These are phyloP conservation scores for Penicillium flavigenum DNA, from an alignment of 495 filamentous ascomycete genomes.

Conservation along the genomic window DNA sequence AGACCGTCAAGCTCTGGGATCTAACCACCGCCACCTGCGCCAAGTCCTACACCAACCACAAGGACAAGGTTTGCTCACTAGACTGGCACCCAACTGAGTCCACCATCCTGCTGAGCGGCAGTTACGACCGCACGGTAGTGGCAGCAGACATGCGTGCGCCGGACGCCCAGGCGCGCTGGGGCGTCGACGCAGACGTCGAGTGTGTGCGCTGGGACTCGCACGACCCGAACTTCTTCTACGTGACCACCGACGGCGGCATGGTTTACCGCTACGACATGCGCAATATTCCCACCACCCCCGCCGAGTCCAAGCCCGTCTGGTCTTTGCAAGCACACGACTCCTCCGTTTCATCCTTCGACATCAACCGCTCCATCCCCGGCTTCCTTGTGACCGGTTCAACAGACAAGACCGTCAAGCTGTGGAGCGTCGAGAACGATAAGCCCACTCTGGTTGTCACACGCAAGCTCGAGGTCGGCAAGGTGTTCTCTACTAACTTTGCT, in stretches of 20 bases:
- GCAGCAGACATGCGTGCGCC: conserved; percentile 92
- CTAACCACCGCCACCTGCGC: conserved; percentile 86
- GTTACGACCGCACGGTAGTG: conserved; percentile 90
- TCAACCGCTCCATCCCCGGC: conserved; percentile 84
- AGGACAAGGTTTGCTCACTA: conserved; percentile 93
- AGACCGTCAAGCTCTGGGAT: conserved; percentile 98
- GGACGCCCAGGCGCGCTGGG: conserved; percentile 78
- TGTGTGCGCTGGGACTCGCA: conserved; percentile 90
- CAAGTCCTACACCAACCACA: conserved; percentile 87
- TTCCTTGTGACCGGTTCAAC: conserved; percentile 90
- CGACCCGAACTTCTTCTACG: conserved; percentile 88
- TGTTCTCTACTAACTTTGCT: conserved; percentile 87
- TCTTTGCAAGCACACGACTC: conserved; percentile 92
- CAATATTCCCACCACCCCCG: conserved; percentile 63
- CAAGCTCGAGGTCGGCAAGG: conserved; percentile 88
- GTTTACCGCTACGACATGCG: conserved; percentile 86
- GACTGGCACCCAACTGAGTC: conserved; percentile 88
- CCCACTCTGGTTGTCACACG: conserved; percentile 89
- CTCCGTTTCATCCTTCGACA: conserved; percentile 90
- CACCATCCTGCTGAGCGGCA: conserved; percentile 84
- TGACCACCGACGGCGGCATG: conserved; percentile 86
- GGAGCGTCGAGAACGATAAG: conserved; percentile 75
- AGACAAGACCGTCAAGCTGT: conserved; percentile 93
- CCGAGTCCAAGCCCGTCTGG: conserved; percentile 82
- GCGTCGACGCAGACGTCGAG: conserved; percentile 93